Evolutionary conservation across 495 filamentous ascomycete genomes (phyloP).

Genomic region (Lophiotrema nucula): DNA sequence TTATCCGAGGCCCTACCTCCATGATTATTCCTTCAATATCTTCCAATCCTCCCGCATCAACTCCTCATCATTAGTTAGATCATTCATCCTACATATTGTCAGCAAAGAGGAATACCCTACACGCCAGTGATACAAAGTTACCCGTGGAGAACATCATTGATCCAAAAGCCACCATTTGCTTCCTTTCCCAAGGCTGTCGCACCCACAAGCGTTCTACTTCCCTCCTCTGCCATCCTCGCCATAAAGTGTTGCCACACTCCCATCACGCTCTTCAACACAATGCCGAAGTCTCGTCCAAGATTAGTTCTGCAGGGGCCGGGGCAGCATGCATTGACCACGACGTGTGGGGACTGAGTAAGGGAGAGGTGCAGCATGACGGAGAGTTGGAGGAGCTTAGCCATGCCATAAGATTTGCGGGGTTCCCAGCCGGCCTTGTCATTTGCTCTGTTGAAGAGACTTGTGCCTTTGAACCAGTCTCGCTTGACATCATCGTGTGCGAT

Average conservation of each 20-base stretch:
- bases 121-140: not conserved
- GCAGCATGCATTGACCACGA: conserved; percentile 14
- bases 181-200: conserved; percentile 3
- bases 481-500: not conserved
- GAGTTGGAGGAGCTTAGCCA: conserved; percentile 1
- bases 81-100: not conserved
- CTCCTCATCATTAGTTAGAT: not conserved
- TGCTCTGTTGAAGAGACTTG: not conserved
- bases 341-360: not conserved
- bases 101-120: too few species aligned
- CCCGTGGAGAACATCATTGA: conserved; percentile 1
- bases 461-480: not conserved
- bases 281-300: not conserved
- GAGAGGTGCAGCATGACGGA: not conserved
- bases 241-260: not conserved
- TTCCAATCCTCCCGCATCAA: not conserved
- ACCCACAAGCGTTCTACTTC: conserved; percentile 3
- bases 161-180: conserved; percentile 5
- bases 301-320: not conserved
- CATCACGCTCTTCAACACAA: not conserved
- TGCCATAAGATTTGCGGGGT: not conserved
- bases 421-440: not conserved
- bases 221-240: conserved; percentile 1
- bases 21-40: not conserved
- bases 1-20: not conserved